Conservation (phyloP, 140 eudicot species). For the Stevia rebaudiana region DNA sequence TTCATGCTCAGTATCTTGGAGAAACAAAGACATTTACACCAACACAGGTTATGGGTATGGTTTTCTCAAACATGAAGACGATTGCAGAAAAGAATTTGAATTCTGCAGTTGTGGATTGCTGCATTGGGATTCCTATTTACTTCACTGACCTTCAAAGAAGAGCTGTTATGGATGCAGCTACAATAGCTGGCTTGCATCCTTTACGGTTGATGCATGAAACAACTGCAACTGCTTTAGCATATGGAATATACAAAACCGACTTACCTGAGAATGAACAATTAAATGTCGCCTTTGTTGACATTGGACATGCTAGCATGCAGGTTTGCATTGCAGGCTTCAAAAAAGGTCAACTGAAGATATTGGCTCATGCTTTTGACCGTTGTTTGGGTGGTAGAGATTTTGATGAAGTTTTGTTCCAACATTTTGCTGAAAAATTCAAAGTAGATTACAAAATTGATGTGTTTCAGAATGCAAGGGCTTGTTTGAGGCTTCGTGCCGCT, state of each 20-base stretch:
- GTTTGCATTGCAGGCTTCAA: constrained; percentile 85
- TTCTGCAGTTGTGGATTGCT: constrained; percentile 89
- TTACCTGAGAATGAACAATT: constrained; percentile 80
- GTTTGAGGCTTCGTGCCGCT: constrained; percentile 76
- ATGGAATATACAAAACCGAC: constrained; percentile 89
- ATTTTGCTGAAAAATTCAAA: constrained; percentile 76
- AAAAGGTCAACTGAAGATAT: constrained; percentile 73
- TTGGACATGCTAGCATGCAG: constrained; percentile 91
- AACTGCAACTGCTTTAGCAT: constrained; percentile 89
- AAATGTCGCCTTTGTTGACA: constrained; percentile 77
- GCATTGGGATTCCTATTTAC: constrained; percentile 86
- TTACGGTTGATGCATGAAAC: constrained; percentile 84
- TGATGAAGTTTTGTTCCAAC: constrained; percentile 74
- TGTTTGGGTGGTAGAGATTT: constrained; percentile 82
- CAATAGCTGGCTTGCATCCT: constrained; percentile 85
- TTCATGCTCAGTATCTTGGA: constrained; percentile 72
- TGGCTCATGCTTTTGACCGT: constrained; percentile 85
- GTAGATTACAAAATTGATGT: constrained; percentile 79
- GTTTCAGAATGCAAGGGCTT: constrained; percentile 80
- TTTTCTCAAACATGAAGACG: constrained; percentile 67
- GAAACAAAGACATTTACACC: constrained; percentile 70
- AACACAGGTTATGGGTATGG: constrained; percentile 84
- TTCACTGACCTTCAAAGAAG: constrained; percentile 91
- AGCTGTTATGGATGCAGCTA: constrained; percentile 89
- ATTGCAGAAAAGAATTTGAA: constrained; percentile 81